Evolutionary conservation across 1,284 basidiomycete genomes (phyloP).

Genomic region (Naganishia sp.): DNA sequence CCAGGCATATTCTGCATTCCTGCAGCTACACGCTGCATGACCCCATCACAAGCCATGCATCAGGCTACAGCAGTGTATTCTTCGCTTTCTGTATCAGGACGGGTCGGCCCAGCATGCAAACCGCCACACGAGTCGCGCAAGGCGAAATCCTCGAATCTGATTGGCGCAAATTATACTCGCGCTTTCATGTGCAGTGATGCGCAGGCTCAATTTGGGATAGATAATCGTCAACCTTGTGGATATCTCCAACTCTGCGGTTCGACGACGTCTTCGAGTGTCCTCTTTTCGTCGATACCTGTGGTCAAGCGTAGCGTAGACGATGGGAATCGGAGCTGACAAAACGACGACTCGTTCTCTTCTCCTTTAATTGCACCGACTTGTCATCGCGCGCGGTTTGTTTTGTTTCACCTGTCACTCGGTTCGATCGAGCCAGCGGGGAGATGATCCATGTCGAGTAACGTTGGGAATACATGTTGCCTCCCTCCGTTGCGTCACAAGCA

Average conservation of each 20-base stretch:
- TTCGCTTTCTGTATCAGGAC: too few species aligned
- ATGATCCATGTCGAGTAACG: not conserved
- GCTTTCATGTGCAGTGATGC: conserved; percentile 1
- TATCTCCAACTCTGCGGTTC: not conserved
- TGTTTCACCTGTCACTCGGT: conserved; percentile 17
- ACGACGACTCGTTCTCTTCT: not conserved
- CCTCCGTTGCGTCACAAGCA: not conserved
- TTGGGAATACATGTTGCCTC: not conserved
- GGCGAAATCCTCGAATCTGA: not conserved
- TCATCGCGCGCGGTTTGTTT: conserved; percentile 21
- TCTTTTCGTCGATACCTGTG: not conserved
- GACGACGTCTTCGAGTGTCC: not conserved
- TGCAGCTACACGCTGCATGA: too few species aligned
- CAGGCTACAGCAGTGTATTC: too few species aligned
- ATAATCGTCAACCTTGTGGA: too few species aligned
- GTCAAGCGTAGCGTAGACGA: not conserved
- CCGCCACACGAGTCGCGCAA: not conserved
- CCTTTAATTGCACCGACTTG: not conserved
- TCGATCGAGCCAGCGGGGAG: conserved; percentile 17
- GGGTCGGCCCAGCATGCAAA: too few species aligned
- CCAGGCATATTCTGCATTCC: too few species aligned
- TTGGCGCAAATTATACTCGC: not conserved
- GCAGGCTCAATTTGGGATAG: too few species aligned
- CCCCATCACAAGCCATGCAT: too few species aligned
- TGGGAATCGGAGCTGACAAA: not conserved